Base-by-base conservation (phyloP, 805 yeast species). In the Saturnispora zaruensis region DNA sequence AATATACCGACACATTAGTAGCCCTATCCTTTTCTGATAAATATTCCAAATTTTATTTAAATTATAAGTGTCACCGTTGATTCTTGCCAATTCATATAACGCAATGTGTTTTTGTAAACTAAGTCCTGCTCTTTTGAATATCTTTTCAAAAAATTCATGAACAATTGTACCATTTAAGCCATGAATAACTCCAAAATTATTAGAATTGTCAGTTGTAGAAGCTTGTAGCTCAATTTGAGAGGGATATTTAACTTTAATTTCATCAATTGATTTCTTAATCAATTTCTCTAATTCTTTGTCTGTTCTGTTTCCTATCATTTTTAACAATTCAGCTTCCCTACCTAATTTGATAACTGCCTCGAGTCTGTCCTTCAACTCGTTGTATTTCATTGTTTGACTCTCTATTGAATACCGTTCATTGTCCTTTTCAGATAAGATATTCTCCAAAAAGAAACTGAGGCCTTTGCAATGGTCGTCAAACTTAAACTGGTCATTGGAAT, bases 41-140 rank as follows among this genome's bases (percentile, higher is more conserved):
- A 65, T 66, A 9, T 61, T 59, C 76, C 81, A 79, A 3, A 78
- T 66, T n/a, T 62, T 50, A 6, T 54, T 58, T 34, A 64, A 53
- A 20, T 58, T 57, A 46, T 63, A 65, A 20, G 50, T 46, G n/a
- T 49, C 41, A 1, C 59, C 56, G 34, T 46, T 44, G 8, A 60
- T 55, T 16, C 68, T 66, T 6, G 76, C 70, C 13, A 84, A 75
- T 53, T 82, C 89, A 52, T 70, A 69, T 5, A 88, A 73, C 1
- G 83, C 81, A 28, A 83, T 72, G 60, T 87, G 89, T 23, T 78
- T 76, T 66, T 87, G 93, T 18, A 87, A 65, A 4, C 85, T 79
- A 23, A 80, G 73, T 38, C 82, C 66, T 47, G 79, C 64, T 61
- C 79, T 81, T 26, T 78, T 69, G 58, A 84, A 88, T n/a, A 87